These are phyloP conservation scores for Aspergillus sp. DNA, from an alignment of 2,329 filamentous ascomycete genomes.

Conservation along the genomic window DNA sequence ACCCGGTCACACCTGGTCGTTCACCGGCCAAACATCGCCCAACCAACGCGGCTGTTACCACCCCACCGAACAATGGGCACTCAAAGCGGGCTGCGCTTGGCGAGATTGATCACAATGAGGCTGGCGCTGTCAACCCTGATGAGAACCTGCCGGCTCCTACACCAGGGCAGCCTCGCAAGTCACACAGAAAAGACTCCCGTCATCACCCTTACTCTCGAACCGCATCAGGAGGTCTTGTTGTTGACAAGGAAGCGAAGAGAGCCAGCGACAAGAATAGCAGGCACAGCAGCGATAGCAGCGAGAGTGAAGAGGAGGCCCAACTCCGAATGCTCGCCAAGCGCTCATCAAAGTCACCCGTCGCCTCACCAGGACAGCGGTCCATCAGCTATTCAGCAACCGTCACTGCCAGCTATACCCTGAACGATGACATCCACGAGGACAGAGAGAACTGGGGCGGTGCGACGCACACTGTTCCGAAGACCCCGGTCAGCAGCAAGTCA, in stretches of 20 bases:
- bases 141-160: constrained; percentile 94
- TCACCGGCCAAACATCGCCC: constrained; percentile 61
- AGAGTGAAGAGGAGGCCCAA: constrained; percentile 82
- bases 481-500: constrained; percentile 58
- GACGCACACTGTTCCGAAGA: constrained; percentile 42
- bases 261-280: constrained; percentile 53
- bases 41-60: constrained; percentile 71
- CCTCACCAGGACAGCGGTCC: constrained; percentile 65
- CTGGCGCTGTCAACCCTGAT: constrained; percentile 53
- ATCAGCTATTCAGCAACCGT: constrained; percentile 74
- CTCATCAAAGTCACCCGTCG: constrained; percentile 62
- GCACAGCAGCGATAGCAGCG: constrained; percentile 57
- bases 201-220: constrained; percentile 71
- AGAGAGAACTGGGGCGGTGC: constrained; percentile 63
- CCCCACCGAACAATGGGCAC: constrained; percentile 76
- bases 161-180: constrained; percentile 92
- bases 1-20: constrained; percentile 54
- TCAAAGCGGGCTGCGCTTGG: constrained; percentile 83
- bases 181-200: constrained; percentile 70
- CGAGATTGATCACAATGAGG: constrained; percentile 83
- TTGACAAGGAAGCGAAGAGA: constrained; percentile 33
- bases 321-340: constrained; percentile 71
- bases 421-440: constrained; percentile 65
- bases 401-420: constrained; percentile 64
- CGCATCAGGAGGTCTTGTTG: constrained; percentile 45